Base-by-base conservation (phyloP, 164 flowering plant genomes). In the Stephania cephalantha region DNA sequence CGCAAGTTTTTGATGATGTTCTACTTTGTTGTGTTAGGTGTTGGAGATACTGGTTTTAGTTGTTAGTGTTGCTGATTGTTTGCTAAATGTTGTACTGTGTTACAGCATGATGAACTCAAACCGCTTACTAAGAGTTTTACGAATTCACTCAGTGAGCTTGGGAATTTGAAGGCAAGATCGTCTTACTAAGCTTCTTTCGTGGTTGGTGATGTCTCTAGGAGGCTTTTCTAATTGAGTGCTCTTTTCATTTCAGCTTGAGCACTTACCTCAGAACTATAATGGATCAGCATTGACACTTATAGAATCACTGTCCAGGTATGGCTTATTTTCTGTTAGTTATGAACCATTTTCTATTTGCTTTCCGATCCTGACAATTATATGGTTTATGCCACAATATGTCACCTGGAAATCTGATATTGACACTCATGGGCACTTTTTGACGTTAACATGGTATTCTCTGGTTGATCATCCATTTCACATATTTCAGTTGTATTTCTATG, bases 21-120 rank as follows among this genome's bases (percentile, higher is more conserved):
- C 11, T 13, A 65, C 64, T 58, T 50, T 18, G 20, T 61, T 61
- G 9, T 61, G 66, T 61, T n/a, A 18, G 66, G 20, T 1, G 25
- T 61, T n/a, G 66, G 66, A 18, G 25, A 61, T 4, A 61, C 55
- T 50, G 11, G 15, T 15, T 50, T 50, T 50, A 15, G 55, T 50
- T 15, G 15, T 15, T 50, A 11, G n/a, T 18, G 3, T 61, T 18
- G 25, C 66, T 61, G 25, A 61, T 61, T n/a, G 42, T 35, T 58
- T 61, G 20, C 8, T 13, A 22, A 9, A 7, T 75, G 20, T 70
- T 75, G 2, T 68, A 31, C 72, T 76, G 8, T 52, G 67, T 69
- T 85, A 78, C 89, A 95, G 99, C 98, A 93, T 73, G 99, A 95
- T 84, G 99, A 96, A 82, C 84, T 96, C 58, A 96, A 89, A 85